A percentile compares a stretch with the other conserved stretches of the same genome.
Evolutionary conservation across 1,139 yeast genomes (phyloP).

Genomic region (Suhomyces atakaporum): DNA sequence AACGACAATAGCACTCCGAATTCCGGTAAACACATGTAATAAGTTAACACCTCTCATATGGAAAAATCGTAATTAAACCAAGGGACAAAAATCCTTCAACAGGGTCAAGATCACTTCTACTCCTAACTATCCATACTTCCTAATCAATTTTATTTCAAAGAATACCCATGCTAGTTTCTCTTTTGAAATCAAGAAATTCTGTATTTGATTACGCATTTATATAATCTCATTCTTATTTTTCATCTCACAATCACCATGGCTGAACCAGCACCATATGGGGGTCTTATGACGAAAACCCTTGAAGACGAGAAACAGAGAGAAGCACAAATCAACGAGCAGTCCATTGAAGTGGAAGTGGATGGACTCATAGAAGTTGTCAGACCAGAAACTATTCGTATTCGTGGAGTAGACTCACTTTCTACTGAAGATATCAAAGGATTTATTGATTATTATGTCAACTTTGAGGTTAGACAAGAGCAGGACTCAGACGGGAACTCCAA

Average conservation of each 20-base stretch:
- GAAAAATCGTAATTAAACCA: too few species aligned
- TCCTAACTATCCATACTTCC: too few species aligned
- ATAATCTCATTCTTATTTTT: too few species aligned
- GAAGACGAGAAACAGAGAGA: constrained; percentile 42
- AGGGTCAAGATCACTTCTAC: too few species aligned
- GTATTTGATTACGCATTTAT: too few species aligned
- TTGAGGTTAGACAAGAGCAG: constrained; percentile 24
- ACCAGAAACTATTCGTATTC: constrained; percentile 54
- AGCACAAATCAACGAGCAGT: constrained; percentile 33
- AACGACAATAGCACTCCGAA: too few species aligned
- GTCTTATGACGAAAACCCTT: constrained; percentile 41
- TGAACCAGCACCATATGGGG: constrained; percentile 50
- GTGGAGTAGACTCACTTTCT: constrained; percentile 70
- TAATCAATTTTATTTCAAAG: too few species aligned
- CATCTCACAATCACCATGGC: constrained; percentile 24
- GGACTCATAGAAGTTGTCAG: constrained; percentile 34
- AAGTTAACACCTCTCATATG: too few species aligned
- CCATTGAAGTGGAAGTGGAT: constrained; percentile 36
- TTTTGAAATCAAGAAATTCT: too few species aligned
- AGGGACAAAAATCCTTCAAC: too few species aligned
- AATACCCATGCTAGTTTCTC: too few species aligned
- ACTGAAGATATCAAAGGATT: constrained; percentile 64
- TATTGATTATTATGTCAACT: constrained; percentile 52
- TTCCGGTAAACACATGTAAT: too few species aligned
- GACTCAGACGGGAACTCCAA: constrained; percentile 15